Conservation (phyloP, 305 asterid species). For the Solanum chacoense region DNA sequence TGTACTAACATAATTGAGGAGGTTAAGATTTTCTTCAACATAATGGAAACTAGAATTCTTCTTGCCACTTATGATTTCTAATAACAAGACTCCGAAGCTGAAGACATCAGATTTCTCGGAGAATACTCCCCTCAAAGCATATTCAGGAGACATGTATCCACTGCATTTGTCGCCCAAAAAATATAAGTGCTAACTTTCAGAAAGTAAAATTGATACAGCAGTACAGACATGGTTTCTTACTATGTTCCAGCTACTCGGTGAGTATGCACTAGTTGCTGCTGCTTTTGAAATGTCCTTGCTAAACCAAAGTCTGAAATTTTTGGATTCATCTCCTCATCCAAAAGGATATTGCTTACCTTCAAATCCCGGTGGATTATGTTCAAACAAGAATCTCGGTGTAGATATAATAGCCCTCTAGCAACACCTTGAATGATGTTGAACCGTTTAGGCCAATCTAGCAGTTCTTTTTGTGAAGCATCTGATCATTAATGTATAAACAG, state of each 20-base stretch:
- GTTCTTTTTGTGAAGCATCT: background rate
- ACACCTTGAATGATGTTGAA: slow-evolving; percentile 10
- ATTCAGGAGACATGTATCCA: slow-evolving; percentile 26
- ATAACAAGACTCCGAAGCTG: slow-evolving; percentile 22
- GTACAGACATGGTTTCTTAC: background rate
- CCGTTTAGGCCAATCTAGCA: slow-evolving; percentile 6
- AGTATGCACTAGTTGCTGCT: slow-evolving; percentile 9
- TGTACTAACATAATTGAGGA: slow-evolving; percentile 19
- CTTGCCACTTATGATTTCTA: slow-evolving; percentile 21
- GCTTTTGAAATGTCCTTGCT: slow-evolving; percentile 10
- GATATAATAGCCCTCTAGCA: slow-evolving; percentile 17
- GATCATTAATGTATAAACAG: background rate
- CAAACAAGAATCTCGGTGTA: slow-evolving; percentile 17
- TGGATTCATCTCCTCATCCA: slow-evolving; percentile 19
- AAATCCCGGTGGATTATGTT: slow-evolving; percentile 20
- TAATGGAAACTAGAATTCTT: slow-evolving; percentile 15
- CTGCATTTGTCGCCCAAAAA: background rate
- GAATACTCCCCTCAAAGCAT: slow-evolving; percentile 24
- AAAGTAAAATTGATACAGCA: background rate
- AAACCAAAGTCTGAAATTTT: slow-evolving; percentile 26
- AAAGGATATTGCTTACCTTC: slow-evolving; percentile 16
- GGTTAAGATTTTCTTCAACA: slow-evolving; percentile 9
- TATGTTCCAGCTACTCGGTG: slow-evolving; percentile 13
- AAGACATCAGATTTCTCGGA: slow-evolving; percentile 24
- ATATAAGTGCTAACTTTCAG: background rate